These are phyloP conservation scores for Dioscorea zingiberensis DNA, from an alignment of 106 monocot species.

Conservation along the genomic window DNA sequence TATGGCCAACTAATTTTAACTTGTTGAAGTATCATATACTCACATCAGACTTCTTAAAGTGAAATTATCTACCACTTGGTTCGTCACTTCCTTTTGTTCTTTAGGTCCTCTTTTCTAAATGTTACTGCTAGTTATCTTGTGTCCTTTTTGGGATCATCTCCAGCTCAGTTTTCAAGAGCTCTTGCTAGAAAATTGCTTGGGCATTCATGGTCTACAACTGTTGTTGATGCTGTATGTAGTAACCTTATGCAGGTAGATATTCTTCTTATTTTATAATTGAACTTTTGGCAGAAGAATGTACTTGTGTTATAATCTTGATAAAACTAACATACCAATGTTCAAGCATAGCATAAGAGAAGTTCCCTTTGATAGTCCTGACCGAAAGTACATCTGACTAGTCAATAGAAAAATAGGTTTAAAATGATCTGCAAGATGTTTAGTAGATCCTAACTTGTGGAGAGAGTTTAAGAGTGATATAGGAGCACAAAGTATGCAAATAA, in stretches of 20 bases:
- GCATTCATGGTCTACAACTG: slow-evolving; percentile 61
- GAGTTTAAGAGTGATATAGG: too few relatives aligned
- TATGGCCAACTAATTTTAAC: too few relatives aligned
- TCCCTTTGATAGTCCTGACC: too few relatives aligned
- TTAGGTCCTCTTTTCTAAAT: slow-evolving; percentile 65
- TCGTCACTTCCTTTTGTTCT: neutral
- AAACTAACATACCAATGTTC: too few relatives aligned
- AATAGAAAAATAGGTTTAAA: too few relatives aligned
- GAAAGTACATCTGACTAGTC: too few relatives aligned
- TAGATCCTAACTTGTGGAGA: too few relatives aligned
- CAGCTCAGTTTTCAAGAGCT: slow-evolving; percentile 19
- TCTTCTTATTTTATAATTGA: neutral
- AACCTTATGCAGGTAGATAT: slow-evolving; percentile 53
- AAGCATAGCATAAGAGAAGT: too few relatives aligned
- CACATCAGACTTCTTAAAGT: neutral
- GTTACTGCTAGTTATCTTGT: slow-evolving; percentile 38
- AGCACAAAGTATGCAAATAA: too few relatives aligned
- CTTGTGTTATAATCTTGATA: too few relatives aligned
- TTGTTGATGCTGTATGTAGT: slow-evolving; percentile 64
- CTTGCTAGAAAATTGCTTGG: slow-evolving; percentile 57
- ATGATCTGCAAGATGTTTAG: too few relatives aligned
- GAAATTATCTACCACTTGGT: neutral
- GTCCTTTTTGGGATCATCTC: slow-evolving; percentile 55
- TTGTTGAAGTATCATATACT: neutral
- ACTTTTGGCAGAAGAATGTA: neutral